These are phyloP conservation scores for Pleurotus ostreatus DNA, from an alignment of 768 basidiomycete genomes.

Conservation along the genomic window DNA sequence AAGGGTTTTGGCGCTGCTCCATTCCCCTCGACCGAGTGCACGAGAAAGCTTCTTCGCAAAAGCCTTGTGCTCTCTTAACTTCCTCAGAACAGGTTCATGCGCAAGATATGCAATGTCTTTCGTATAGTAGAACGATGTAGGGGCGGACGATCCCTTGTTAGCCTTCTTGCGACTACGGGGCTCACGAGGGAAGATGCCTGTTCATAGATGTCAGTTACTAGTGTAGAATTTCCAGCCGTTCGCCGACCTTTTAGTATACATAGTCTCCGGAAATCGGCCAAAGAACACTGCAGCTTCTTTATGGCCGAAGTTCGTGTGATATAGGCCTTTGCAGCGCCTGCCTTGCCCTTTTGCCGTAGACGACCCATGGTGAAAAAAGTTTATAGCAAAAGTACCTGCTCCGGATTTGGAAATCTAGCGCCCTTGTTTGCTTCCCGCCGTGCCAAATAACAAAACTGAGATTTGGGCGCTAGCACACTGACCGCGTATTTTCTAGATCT, in stretches of 20 bases:
- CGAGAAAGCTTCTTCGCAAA: slow-evolving; percentile 96
- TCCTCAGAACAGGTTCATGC: slow-evolving; percentile 92
- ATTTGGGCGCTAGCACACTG: slow-evolving; percentile 1
- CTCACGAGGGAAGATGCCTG: slow-evolving; percentile 97
- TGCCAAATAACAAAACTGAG: neutral
- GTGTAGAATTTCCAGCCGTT: neutral
- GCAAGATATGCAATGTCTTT: slow-evolving; percentile 98
- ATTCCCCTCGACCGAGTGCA: slow-evolving; percentile 92
- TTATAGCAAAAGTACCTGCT: neutral
- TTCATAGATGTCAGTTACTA: slow-evolving; percentile 11
- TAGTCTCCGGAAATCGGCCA: slow-evolving; percentile 93
- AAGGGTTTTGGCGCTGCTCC: slow-evolving; percentile 89
- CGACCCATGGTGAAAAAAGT: slow-evolving; percentile 57
- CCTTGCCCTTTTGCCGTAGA: slow-evolving; percentile 79
- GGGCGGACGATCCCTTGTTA: slow-evolving; percentile 96
- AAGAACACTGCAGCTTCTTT: slow-evolving; percentile 93
- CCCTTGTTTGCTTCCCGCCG: neutral
- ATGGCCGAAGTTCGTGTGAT: slow-evolving; percentile 87
- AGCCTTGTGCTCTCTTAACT: slow-evolving; percentile 94
- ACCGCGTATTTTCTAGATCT: neutral
- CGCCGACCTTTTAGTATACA: slow-evolving; percentile 93
- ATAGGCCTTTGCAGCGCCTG: slow-evolving; percentile 89
- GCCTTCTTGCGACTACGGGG: slow-evolving; percentile 88
- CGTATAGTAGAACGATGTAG: slow-evolving; percentile 96
- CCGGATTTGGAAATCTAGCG: neutral